Evolutionary conservation across 1,139 yeast genomes (phyloP), one percentile per base, ranked within the genome.

Genomic region (Suhomyces yuchorum): DNA sequence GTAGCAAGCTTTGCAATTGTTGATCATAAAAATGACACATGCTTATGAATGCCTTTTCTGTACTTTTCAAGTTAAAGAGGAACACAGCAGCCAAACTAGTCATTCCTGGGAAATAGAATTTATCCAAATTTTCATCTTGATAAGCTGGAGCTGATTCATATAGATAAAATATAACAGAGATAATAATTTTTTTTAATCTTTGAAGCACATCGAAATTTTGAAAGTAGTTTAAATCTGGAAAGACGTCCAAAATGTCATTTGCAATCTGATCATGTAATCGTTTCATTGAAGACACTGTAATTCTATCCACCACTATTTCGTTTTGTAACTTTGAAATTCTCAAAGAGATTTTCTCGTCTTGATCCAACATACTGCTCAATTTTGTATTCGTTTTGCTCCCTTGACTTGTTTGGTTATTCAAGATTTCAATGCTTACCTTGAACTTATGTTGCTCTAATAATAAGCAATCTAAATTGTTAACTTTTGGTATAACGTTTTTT

Each of bases 181-280:
- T 66, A 45, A 58, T 64, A 61, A 49, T 70, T 67, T 46, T 61
- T 35, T 38, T 74, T 51, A 44, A 69, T 52, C 42, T 61, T 51
- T 35, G 63, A 53, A 47, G 73, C 52, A 42, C 71, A 11, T 60
- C 58, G 11, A 52, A 49, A 18, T 59, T 59, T 46, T 71, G 78
- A 55, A 80, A 80, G 33, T 67, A 63, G 22, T 69, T 68, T 15
- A 76, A 59, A 39, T 77, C 81, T 1, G 82, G 80, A 56, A 73
- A 78, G 0, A 73, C 63, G 8, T 53, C 51, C 18, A 56, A 47
- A 12, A 72, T 59, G 46, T 74, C 79, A 19, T 43, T 38, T 14
- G 39, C 49, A 34, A 51, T 51, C 37, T 43, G 49, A 26, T 58
- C 51, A n/a, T 45, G 50, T 6, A 49, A 37, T 3, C 30, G 12